phyloP scores from a whole-genome alignment of 805 yeast species.

The Teunomyces gatunensis region DNA sequence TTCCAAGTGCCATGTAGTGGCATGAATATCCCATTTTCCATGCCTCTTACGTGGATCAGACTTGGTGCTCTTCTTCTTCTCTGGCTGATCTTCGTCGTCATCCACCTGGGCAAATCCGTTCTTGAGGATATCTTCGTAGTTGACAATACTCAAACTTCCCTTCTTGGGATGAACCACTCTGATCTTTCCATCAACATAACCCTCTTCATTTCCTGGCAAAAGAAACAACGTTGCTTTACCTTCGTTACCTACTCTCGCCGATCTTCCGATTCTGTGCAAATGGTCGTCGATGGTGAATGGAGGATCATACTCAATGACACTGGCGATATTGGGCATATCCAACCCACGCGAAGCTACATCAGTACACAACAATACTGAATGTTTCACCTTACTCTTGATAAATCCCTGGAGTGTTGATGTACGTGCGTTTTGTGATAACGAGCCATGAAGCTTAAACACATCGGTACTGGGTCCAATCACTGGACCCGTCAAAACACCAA shows the following conservation, averaged over 20 bases:
- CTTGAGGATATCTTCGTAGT: constrained; percentile 32
- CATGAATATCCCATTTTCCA: constrained; percentile 83
- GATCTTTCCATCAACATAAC: constrained; percentile 58
- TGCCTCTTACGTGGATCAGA: constrained; percentile 39
- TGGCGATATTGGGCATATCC: constrained; percentile 82
- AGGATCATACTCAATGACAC: constrained; percentile 91
- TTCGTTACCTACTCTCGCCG: constrained; percentile 92
- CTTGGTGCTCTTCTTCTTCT: constrained; percentile 30
- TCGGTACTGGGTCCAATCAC: constrained; percentile 42
- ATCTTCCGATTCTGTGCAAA: constrained; percentile 93
- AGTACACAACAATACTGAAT: constrained; percentile 81
- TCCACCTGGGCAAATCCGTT: constrained; percentile 41
- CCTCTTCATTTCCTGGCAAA: constrained; percentile 88
- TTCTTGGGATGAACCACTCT: constrained; percentile 38
- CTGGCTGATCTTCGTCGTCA: constrained; percentile 27
- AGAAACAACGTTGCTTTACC: constrained; percentile 80
- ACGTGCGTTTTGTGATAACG: constrained; percentile 80
- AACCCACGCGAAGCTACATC: constrained; percentile 98
- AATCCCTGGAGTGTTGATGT: constrained; percentile 71
- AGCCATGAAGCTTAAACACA: constrained; percentile 80
- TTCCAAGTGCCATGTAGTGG: constrained; percentile 93
- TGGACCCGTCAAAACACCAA: constrained; percentile 55
- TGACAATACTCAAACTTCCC: constrained; percentile 30
- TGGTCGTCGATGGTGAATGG: constrained; percentile 94
- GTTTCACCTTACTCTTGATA: constrained; percentile 44